Conservation (phyloP, 2,329 filamentous ascomycete species). For the Tolypocladium cylindrosporum region DNA sequence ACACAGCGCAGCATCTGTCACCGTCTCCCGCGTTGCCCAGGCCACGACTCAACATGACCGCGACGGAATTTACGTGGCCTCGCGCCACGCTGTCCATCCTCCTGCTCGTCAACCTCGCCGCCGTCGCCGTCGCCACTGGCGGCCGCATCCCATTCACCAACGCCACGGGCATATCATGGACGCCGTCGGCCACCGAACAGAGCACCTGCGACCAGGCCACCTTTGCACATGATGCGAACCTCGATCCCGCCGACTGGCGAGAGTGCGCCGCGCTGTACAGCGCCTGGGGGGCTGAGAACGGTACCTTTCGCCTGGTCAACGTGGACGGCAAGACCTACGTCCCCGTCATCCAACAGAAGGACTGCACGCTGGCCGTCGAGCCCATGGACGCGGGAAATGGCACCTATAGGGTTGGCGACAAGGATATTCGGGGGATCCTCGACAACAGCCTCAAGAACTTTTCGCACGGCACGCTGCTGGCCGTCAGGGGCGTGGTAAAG, state of each 20-base stretch:
- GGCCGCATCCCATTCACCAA: slow-evolving; percentile 5
- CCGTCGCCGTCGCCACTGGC: background rate
- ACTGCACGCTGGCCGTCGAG: slow-evolving; percentile 16
- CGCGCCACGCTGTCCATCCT: background rate
- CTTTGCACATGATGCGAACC: slow-evolving; percentile 10
- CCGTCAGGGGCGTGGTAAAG: slow-evolving; percentile 11
- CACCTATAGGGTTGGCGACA: slow-evolving; percentile 13
- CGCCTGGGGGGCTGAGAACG: slow-evolving; percentile 16
- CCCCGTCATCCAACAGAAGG: slow-evolving; percentile 13
- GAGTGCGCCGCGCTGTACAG: slow-evolving; percentile 21
- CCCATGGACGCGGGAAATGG: slow-evolving; percentile 8
- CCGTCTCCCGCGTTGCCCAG: background rate
- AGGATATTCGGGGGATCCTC: slow-evolving; percentile 12
- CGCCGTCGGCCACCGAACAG: slow-evolving; percentile 10
- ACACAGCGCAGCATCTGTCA: background rate
- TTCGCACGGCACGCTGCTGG: slow-evolving; percentile 10
- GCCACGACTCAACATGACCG: background rate
- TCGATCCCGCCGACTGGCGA: slow-evolving; percentile 17
- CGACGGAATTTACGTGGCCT: too few species aligned
- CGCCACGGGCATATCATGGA: slow-evolving; percentile 14
- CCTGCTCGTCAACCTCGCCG: background rate
- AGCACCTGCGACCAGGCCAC: slow-evolving; percentile 16
- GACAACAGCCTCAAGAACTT: slow-evolving; percentile 8
- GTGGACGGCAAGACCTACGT: slow-evolving; percentile 8
- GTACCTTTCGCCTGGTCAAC: slow-evolving; percentile 17